Percentiles rank a stretch among this genome's conserved stretches.
Evolutionary conservation across 2,329 filamentous ascomycete species (phyloP).

Genomic region (Rutstroemia sp.): DNA sequence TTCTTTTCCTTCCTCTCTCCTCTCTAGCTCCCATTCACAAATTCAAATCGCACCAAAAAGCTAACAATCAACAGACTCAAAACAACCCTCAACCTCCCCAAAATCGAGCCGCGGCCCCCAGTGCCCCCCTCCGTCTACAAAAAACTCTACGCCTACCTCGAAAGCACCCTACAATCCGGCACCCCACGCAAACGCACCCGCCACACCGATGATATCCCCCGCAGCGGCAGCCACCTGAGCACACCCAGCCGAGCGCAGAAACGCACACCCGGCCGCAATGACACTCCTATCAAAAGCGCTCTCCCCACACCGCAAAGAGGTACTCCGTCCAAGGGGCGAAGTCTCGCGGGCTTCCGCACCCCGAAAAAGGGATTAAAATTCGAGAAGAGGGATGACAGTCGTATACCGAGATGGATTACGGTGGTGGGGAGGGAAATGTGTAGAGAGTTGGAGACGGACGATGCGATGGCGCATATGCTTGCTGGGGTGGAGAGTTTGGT

Average conservation of each 20-base stretch:
- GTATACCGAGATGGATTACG: constrained; percentile 59
- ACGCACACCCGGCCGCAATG: constrained; percentile 3
- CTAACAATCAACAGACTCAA: constrained; percentile 51
- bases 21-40: not conserved
- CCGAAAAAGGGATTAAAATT: constrained; percentile 20
- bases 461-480: constrained; percentile 64
- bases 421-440: constrained; percentile 61
- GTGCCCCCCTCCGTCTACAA: constrained; percentile 76
- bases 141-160: constrained; percentile 73
- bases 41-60: constrained; percentile 13
- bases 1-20: not conserved
- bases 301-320: constrained; percentile 19
- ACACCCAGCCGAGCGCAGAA: constrained; percentile 5
- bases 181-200: constrained; percentile 12
- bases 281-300: not conserved
- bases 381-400: constrained; percentile 16
- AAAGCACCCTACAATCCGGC: constrained; percentile 54
- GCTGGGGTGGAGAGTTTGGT: constrained; percentile 57
- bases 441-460: constrained; percentile 50
- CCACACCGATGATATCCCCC: not conserved
- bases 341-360: constrained; percentile 33
- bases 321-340: constrained; percentile 41
- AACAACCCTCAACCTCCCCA: constrained; percentile 66
- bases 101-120: constrained; percentile 67
- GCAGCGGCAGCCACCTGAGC: not conserved